Conservation (phyloP, 1,139 yeast genomes). For the Nakaseomyces nivariensis region DNA sequence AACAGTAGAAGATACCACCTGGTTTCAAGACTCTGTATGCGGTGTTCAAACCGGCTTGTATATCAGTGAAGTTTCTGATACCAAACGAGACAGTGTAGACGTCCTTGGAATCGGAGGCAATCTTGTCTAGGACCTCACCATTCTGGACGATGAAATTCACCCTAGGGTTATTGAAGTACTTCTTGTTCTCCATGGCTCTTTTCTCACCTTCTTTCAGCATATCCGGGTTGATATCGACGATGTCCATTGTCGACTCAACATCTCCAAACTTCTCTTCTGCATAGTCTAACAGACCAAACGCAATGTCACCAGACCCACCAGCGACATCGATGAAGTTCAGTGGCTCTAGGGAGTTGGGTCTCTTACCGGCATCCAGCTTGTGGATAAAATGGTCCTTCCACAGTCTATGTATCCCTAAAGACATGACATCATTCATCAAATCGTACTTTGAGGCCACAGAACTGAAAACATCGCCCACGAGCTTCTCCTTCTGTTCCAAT, state of each 20-base stretch:
- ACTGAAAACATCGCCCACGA: constrained; percentile 84
- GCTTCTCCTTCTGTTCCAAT: constrained; percentile 68
- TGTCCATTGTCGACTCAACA: constrained; percentile 66
- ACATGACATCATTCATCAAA: constrained; percentile 97
- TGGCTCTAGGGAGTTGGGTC: constrained; percentile 75
- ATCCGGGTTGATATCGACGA: constrained; percentile 91
- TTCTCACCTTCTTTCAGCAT: constrained; percentile 89
- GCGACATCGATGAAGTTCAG: constrained; percentile 90
- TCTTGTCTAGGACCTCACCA: constrained; percentile 80
- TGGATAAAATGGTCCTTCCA: constrained; percentile 91
- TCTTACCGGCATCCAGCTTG: constrained; percentile 84
- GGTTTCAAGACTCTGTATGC: constrained; percentile 93
- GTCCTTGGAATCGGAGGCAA: constrained; percentile 82
- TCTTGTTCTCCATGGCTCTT: constrained; percentile 46
- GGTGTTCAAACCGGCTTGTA: constrained; percentile 85
- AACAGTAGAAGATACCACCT: constrained; percentile 97
- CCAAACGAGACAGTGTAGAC: constrained; percentile 96
- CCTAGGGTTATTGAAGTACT: constrained; percentile 46
- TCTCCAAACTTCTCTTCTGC: constrained; percentile 77
- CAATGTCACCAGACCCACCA: constrained; percentile 98
- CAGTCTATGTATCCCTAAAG: constrained; percentile 84
- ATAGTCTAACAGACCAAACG: constrained; percentile 87
- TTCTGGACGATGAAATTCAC: constrained; percentile 80
- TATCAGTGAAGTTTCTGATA: constrained; percentile 88
- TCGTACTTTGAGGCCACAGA: constrained; percentile 93